phyloP scores from a whole-genome alignment of 139 green algal genomes.

The Zygnema circumcarinatum region DNA sequence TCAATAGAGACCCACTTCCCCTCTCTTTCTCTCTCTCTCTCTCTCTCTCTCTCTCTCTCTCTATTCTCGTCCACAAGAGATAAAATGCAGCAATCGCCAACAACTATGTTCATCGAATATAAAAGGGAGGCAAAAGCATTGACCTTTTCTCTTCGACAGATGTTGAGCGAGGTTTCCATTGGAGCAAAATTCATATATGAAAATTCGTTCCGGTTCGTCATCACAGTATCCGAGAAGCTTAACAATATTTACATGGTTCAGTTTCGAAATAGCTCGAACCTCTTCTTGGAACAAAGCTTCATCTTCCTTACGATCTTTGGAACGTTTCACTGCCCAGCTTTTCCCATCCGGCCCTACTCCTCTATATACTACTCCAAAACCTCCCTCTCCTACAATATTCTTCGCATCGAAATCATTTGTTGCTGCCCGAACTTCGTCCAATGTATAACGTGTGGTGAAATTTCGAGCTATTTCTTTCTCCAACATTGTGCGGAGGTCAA shows the following conservation, averaged over 20 bases:
- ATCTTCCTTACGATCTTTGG: constrained; percentile 14
- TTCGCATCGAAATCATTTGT: constrained; percentile 36
- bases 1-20: no score
- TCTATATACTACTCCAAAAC: constrained; percentile 36
- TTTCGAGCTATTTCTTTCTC: not conserved
- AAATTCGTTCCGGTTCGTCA: constrained; percentile 28
- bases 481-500: not conserved
- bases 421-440: constrained; percentile 13
- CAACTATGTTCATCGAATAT: no score
- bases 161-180: constrained; percentile 19
- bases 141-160: not conserved
- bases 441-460: not conserved
- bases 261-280: constrained; percentile 34
- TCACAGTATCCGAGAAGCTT: constrained; percentile 40
- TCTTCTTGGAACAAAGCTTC: constrained; percentile 34
- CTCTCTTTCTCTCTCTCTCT: no score
- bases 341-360: constrained; percentile 24
- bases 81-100: no score
- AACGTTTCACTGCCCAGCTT: constrained; percentile 32
- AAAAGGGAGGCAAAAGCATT: no score
- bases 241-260: constrained; percentile 36
- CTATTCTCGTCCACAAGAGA: no score
- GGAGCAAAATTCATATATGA: constrained; percentile 42
- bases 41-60: no score
- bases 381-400: constrained; percentile 47